Evolutionary conservation across 2,329 filamentous ascomycete genomes (phyloP).

Genomic region (Xylariaceae sp.): DNA sequence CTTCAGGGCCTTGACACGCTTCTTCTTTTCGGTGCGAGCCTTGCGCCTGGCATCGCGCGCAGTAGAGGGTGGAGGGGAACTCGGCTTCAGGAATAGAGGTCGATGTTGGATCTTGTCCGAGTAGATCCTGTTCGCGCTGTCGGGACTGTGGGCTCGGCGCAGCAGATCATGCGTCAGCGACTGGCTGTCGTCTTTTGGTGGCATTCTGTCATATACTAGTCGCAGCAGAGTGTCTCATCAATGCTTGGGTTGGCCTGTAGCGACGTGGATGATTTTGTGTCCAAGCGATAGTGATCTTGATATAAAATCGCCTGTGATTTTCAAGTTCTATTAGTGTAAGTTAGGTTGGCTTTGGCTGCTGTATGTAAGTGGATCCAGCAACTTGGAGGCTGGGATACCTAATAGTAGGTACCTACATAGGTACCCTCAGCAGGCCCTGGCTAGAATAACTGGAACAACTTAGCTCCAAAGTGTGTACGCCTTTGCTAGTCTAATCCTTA

Average conservation of each 20-base stretch:
- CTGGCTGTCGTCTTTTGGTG: constrained; percentile 38
- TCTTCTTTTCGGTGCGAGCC: constrained; percentile 50
- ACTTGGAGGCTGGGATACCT: no score
- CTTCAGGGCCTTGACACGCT: constrained; percentile 54
- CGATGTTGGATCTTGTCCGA: constrained; percentile 83
- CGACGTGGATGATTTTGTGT: neutral
- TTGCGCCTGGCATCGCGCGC: constrained; percentile 59
- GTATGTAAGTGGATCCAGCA: no score
- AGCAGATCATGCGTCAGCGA: constrained; percentile 70
- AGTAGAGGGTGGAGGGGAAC: constrained; percentile 69
- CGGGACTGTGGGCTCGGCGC: constrained; percentile 77
- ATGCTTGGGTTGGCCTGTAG: neutral
- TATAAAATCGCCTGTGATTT: no score
- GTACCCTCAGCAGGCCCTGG: no score
- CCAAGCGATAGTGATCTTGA: no score
- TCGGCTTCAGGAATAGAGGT: constrained; percentile 78
- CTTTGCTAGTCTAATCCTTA: no score
- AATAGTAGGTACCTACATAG: no score
- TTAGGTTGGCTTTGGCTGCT: no score
- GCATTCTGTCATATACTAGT: constrained; percentile 41
- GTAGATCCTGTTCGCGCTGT: constrained; percentile 74
- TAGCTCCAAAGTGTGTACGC: no score
- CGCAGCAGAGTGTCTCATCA: neutral
- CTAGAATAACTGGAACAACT: no score
- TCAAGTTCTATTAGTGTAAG: no score